Conservation (phyloP, 805 yeast species). For the Phaffomyces opuntiae region DNA sequence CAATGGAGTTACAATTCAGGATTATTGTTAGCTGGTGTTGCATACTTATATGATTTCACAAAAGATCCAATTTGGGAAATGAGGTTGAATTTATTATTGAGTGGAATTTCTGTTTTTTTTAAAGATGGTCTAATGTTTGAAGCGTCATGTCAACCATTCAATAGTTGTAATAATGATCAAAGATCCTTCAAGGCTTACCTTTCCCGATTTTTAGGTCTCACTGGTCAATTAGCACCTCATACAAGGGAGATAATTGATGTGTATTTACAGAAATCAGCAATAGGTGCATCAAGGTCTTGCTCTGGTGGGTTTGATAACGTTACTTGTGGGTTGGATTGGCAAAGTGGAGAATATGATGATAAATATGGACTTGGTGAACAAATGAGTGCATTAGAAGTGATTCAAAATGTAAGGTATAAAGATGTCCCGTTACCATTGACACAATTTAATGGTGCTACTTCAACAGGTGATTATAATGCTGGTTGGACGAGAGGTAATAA, state of each 20-base stretch:
- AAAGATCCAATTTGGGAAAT: slow-evolving; percentile 56
- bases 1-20: slow-evolving; percentile 92
- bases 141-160: slow-evolving; percentile 67
- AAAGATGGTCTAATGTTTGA: slow-evolving; percentile 58
- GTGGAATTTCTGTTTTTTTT: slow-evolving; percentile 54
- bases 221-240: slow-evolving; percentile 65
- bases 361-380: slow-evolving; percentile 86
- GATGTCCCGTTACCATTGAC: slow-evolving; percentile 53
- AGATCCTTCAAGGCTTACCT: slow-evolving; percentile 87
- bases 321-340: slow-evolving; percentile 88
- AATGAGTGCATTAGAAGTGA: slow-evolving; percentile 70
- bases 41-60: slow-evolving; percentile 73
- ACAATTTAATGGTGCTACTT: slow-evolving; percentile 58
- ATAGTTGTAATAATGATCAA: slow-evolving; percentile 75
- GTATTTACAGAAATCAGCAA: slow-evolving; percentile 42
- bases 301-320: slow-evolving; percentile 82
- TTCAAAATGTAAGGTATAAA: slow-evolving; percentile 34
- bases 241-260: slow-evolving; percentile 26
- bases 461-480: slow-evolving; percentile 60
- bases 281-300: slow-evolving; percentile 76
- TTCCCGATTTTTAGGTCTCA: slow-evolving; percentile 64
- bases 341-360: slow-evolving; percentile 59
- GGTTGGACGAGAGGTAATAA: slow-evolving; percentile 31
- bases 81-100: slow-evolving; percentile 48
- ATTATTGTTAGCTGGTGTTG: slow-evolving; percentile 68